phyloP scores from a whole-genome alignment of 805 yeast genomes.

The Nakazawaea laoshanensis region DNA sequence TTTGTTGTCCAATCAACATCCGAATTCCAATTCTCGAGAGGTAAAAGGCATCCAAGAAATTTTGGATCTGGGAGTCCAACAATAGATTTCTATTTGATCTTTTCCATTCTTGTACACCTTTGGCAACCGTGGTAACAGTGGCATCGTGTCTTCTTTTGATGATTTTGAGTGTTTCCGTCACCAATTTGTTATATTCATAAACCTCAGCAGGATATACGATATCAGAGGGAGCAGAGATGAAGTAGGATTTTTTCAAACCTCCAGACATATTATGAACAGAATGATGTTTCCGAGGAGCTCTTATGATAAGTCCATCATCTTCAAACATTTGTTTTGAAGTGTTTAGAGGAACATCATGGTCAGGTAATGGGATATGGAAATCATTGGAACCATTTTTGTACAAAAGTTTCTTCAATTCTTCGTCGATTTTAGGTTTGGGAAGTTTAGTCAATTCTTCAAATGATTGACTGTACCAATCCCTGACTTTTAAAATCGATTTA shows the following conservation, averaged over 20 bases:
- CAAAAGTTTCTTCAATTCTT: constrained; percentile 30
- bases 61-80: constrained; percentile 68
- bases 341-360: constrained; percentile 9
- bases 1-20: constrained; percentile 92
- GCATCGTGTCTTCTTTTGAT: constrained; percentile 87
- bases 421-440: constrained; percentile 45
- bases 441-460: constrained; percentile 73
- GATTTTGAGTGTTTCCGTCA: constrained; percentile 54
- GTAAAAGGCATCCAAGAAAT: constrained; percentile 78
- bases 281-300: constrained; percentile 13
- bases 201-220: constrained; percentile 68
- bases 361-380: constrained; percentile 12
- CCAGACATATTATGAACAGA: constrained; percentile 11
- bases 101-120: constrained; percentile 91
- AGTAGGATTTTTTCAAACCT: constrained; percentile 34
- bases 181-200: constrained; percentile 57
- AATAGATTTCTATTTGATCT: constrained; percentile 32
- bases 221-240: constrained; percentile 43
- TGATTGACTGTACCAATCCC: constrained; percentile 86
- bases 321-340: constrained; percentile 16
- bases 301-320: constrained; percentile 41
- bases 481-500: constrained; percentile 70
- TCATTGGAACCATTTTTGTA: constrained; percentile 13
- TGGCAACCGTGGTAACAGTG: constrained; percentile 86
- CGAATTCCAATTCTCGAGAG: constrained; percentile 89